Evolutionary conservation across 352 stramenopile species (phyloP).

Genomic region (Phytopythium sindhum): DNA sequence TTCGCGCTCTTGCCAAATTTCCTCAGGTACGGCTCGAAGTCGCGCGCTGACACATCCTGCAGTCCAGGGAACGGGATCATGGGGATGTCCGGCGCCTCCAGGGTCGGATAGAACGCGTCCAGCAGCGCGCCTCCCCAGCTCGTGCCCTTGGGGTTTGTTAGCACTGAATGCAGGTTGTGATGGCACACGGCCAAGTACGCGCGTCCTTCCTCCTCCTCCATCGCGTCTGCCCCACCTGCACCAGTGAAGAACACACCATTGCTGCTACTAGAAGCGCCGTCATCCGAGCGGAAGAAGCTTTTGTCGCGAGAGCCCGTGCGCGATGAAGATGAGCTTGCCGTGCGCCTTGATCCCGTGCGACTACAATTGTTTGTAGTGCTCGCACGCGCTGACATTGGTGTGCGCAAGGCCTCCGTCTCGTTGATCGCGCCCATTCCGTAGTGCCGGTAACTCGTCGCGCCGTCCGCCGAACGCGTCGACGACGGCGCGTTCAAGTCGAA

Average conservation of each 20-base stretch:
- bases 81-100: constrained; percentile 59
- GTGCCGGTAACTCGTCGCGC: constrained; percentile 3
- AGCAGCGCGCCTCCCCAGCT: constrained; percentile 71
- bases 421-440: constrained; percentile 4
- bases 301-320: constrained; percentile 17
- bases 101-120: constrained; percentile 66
- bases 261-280: constrained; percentile 8
- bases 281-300: constrained; percentile 4
- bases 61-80: constrained; percentile 67
- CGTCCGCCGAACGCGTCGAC: constrained; percentile 36
- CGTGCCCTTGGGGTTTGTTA: constrained; percentile 73
- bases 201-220: constrained; percentile 55
- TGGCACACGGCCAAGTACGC: constrained; percentile 65
- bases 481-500: constrained; percentile 56
- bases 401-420: constrained; percentile 14
- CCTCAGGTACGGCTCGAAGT: constrained; percentile 79
- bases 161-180: constrained; percentile 84
- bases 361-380: constrained; percentile 12
- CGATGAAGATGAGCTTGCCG: constrained; percentile 20
- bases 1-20: constrained; percentile 62
- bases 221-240: constrained; percentile 17
- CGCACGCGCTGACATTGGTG: constrained; percentile 31
- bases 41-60: constrained; percentile 47
- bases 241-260: constrained; percentile 4
- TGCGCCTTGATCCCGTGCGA: constrained; percentile 32